phyloP scores from a whole-genome alignment of 108 stramenopile species.

The Conticribra weissflogii region DNA sequence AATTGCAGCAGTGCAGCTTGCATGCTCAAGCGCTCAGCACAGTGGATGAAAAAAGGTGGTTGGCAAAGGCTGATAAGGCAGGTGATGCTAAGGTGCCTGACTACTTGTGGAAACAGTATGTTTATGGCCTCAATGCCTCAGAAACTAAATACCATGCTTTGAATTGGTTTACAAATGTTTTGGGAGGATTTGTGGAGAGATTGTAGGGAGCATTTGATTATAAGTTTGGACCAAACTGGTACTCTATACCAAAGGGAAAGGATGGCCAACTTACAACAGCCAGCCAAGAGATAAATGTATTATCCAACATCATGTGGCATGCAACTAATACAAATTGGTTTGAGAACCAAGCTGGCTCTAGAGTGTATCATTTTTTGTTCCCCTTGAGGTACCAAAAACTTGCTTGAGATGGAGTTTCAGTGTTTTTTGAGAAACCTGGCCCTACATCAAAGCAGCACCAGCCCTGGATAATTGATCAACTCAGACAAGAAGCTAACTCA shows the following conservation, averaged over 20 bases:
- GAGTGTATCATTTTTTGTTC: slow-evolving; percentile 12
- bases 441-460: slow-evolving; percentile 3
- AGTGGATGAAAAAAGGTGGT: background rate
- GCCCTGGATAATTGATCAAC: slow-evolving; percentile 1
- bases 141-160: background rate
- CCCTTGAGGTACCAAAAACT: slow-evolving; percentile 6
- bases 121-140: background rate
- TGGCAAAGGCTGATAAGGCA: slow-evolving; percentile 28
- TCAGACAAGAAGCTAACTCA: background rate
- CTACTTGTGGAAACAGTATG: slow-evolving; percentile 25
- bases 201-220: background rate
- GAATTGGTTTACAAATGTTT: background rate
- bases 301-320: slow-evolving; percentile 12
- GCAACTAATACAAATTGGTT: slow-evolving; percentile 1
- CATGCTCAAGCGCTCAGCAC: background rate
- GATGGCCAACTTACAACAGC: background rate
- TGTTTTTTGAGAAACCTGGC: slow-evolving; percentile 17
- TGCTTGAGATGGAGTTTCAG: slow-evolving; percentile 1
- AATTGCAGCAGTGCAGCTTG: no score
- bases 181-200: background rate
- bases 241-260: background rate
- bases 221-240: slow-evolving; percentile 5
- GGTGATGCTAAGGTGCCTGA: slow-evolving; percentile 35
- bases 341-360: slow-evolving; percentile 9
- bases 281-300: background rate